Base-by-base conservation (phyloP, 1,284 basidiomycete species). In the Laetiporus sulphureus region DNA sequence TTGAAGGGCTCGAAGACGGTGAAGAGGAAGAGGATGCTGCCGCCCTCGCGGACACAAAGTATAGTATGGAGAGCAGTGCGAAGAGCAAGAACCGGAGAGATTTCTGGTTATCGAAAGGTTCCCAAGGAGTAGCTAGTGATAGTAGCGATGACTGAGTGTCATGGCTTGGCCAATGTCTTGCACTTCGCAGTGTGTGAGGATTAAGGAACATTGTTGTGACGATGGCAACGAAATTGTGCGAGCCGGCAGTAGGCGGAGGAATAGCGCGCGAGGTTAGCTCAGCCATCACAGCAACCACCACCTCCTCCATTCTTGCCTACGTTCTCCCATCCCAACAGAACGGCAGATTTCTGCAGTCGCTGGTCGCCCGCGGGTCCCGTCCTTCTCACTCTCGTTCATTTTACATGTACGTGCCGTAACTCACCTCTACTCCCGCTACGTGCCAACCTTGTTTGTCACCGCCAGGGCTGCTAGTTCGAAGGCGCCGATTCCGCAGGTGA, bases 91-190 rank as follows among this genome's bases (percentile, higher is more conserved):
- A 33, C 56, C 54, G 44, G 64, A 55, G 36, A 59, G 69, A 46
- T 65, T 75, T 68, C 50, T 73, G 72, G 71, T 45, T 70, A 31
- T 71, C 70, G 24, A 75, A 75, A 48, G 66, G 59, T 1, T 52
- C 58, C 40, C 60, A 55, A 20, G 38, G 45, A 15, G 30, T 35
- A 7, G 44, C 40, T n/a, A 38, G 35, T 29, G 43, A 44, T 40
- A 44, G 43, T 22, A 20, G 18, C 4, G 37, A 21, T 22, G n/a
- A n/a, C n/a, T n/a, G 44, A 37, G 3, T 41, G 35, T 36, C 7
- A 32, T 13, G 10, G 19, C 15, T 34, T 7, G 21, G 15, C 32
- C 18, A n/a, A 18, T 38, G 18, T 39, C 18, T 13, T 3, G 22
- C n/a, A n/a, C n/a, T n/a, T n/a, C n/a, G 15, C 5, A 16, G 7